Evolutionary conservation across 139 green algal species (phyloP).

Genomic region (Chlorella sp.): DNA sequence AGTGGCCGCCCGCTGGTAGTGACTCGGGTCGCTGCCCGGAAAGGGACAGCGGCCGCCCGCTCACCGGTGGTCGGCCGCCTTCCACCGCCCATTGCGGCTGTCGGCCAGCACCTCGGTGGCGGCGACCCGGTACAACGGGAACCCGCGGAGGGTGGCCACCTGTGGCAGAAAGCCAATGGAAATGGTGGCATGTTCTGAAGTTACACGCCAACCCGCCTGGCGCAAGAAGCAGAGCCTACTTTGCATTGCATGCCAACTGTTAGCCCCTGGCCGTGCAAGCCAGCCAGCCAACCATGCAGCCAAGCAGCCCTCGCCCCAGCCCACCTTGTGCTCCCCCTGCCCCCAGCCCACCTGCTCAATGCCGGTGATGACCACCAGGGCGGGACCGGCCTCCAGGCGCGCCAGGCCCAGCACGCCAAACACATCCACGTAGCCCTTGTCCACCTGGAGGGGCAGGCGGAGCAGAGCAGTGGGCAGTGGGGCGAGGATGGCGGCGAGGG

Average conservation of each 20-base stretch:
- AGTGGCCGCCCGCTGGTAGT: not conserved
- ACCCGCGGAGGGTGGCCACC: constrained; percentile 56
- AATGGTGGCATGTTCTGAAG: not conserved
- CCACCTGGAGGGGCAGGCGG: not conserved
- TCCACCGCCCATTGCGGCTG: constrained; percentile 31
- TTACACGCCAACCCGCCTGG: too few species aligned
- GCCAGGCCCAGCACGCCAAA: constrained; percentile 58
- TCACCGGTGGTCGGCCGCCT: constrained; percentile 29
- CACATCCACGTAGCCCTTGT: constrained; percentile 31
- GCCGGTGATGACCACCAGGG: constrained; percentile 65
- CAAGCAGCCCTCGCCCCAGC: too few species aligned
- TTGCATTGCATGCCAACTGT: too few species aligned
- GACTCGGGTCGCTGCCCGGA: not conserved
- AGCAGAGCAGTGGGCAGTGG: not conserved
- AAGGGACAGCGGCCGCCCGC: not conserved
- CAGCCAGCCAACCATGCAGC: not conserved
- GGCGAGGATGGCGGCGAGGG: not conserved
- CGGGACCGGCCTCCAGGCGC: constrained; percentile 43
- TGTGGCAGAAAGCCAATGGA: constrained; percentile 8
- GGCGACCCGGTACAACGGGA: constrained; percentile 62
- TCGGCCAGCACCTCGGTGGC: constrained; percentile 56
- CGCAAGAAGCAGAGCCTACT: too few species aligned
- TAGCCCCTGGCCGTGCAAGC: too few species aligned
- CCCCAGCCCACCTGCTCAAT: constrained; percentile 49
- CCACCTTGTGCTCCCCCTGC: not conserved